Evolutionary conservation across 2,329 filamentous ascomycete genomes (phyloP), one percentile per base, ranked within the genome.

Genomic region (Scopulariopsis brevicaulis): DNA sequence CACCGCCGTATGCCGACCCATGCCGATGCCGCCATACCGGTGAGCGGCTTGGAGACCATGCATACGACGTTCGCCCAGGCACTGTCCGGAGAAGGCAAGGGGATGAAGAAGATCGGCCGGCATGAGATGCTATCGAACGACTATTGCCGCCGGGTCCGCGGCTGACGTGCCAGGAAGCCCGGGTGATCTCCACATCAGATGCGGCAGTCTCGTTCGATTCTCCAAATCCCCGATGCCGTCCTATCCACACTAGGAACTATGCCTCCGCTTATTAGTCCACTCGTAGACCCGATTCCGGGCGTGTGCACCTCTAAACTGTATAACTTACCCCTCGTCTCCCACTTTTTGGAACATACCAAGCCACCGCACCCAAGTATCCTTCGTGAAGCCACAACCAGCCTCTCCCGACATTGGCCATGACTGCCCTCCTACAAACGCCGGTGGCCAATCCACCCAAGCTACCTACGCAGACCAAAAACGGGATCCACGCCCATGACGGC

Each of bases 331-430:
- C 46, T 50, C 8, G 15, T 20, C 55, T 56, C 18, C n/a, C 5
- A 11, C 32, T 34, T 43, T 7, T 40, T 40, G 4, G 10, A 4
- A 5, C 12, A 14, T 35, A 34, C 12, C 32, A 22, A 35, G 15
- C 24, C 20, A 20, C 20, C 25, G 34, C 48, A 28, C 46, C 12
- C 15, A 15, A 32, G n/a, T 18, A 6, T 28, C 22, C 15, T 37
- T 11, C 11, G 5, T 25, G 35, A 53, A 37, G 4, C 46, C 34
- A 20, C 35, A 46, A 35, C 28, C 3, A 15, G 22, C 34, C 32
- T 35, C 34, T 37, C 40, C n/a, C n/a, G n/a, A n/a, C 50, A 24
- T n/a, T 54, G 18, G n/a, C 7, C 53, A 61, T 61, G 60, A 59
- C 60, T 24, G 58, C 56, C 34, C 57, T 58, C 22, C 53, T 60